Evolutionary conservation across 768 basidiomycete genomes (phyloP).

Genomic region (Phylloporus sp.): DNA sequence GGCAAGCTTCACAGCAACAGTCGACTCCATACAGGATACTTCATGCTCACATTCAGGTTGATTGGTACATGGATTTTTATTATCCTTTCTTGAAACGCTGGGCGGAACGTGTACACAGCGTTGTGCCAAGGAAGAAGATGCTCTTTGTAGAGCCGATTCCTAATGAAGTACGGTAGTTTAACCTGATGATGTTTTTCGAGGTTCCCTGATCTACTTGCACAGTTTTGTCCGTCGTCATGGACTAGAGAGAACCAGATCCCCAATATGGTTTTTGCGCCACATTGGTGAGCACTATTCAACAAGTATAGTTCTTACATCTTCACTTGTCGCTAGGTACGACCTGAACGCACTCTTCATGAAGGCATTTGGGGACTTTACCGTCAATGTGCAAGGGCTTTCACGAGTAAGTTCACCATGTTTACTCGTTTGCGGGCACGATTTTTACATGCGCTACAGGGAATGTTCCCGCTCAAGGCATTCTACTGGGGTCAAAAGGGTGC

Average conservation of each 20-base stretch:
- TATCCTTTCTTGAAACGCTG: slow-evolving; percentile 72
- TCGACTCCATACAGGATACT: not conserved
- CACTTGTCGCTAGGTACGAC: slow-evolving; percentile 67
- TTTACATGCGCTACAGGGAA: slow-evolving; percentile 53
- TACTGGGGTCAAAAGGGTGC: slow-evolving; percentile 87
- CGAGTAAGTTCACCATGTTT: slow-evolving; percentile 43
- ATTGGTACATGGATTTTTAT: slow-evolving; percentile 87
- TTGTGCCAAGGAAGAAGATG: slow-evolving; percentile 50
- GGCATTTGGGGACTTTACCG: slow-evolving; percentile 77
- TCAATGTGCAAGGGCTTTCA: slow-evolving; percentile 91
- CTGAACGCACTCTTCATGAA: slow-evolving; percentile 85
- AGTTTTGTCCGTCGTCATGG: slow-evolving; percentile 84
- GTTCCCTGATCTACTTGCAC: slow-evolving; percentile 3
- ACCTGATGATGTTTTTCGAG: not conserved
- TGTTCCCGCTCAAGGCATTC: slow-evolving; percentile 75
- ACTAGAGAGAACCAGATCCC: slow-evolving; percentile 56
- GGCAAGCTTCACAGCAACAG: slow-evolving; percentile 35
- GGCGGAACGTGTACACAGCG: slow-evolving; percentile 53
- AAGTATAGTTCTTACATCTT: not conserved
- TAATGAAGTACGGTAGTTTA: slow-evolving; percentile 64
- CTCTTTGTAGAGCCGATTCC: slow-evolving; percentile 85
- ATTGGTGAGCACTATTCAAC: slow-evolving; percentile 48
- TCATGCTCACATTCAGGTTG: slow-evolving; percentile 45
- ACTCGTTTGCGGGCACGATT: not conserved
- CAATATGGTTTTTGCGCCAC: slow-evolving; percentile 70